phyloP scores from a whole-genome alignment of 441 rosid genomes.

The Sinapis alba region DNA sequence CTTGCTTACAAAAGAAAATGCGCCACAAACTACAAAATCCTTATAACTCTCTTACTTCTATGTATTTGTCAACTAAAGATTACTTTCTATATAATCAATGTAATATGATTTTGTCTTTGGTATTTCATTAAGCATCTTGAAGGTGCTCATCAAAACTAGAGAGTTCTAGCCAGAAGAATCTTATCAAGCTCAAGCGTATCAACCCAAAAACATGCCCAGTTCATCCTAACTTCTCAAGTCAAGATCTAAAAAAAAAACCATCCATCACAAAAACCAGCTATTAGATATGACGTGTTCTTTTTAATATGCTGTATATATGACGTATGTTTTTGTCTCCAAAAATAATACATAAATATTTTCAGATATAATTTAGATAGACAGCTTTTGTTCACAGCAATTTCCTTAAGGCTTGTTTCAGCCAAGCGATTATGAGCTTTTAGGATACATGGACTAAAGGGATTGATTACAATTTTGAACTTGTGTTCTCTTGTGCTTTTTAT shows the following conservation, averaged over 20 bases:
- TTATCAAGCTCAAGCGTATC: neutral
- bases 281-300: neutral
- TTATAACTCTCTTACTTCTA: neutral
- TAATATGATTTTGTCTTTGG: neutral
- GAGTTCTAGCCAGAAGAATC: neutral
- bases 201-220: neutral
- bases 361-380: neutral
- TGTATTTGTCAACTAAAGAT: neutral
- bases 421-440: neutral
- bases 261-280: neutral
- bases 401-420: neutral
- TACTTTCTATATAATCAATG: neutral
- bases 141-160: neutral
- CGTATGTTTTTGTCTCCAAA: neutral
- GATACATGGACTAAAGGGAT: neutral
- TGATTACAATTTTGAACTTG: neutral
- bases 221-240: neutral
- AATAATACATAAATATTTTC: neutral
- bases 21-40: neutral
- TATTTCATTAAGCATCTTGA: neutral
- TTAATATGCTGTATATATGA: neutral
- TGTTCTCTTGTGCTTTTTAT: neutral
- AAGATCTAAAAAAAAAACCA: neutral
- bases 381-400: neutral
- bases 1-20: neutral